phyloP scores from a whole-genome alignment of 2,329 filamentous ascomycete species.

The Fusarium poae region DNA sequence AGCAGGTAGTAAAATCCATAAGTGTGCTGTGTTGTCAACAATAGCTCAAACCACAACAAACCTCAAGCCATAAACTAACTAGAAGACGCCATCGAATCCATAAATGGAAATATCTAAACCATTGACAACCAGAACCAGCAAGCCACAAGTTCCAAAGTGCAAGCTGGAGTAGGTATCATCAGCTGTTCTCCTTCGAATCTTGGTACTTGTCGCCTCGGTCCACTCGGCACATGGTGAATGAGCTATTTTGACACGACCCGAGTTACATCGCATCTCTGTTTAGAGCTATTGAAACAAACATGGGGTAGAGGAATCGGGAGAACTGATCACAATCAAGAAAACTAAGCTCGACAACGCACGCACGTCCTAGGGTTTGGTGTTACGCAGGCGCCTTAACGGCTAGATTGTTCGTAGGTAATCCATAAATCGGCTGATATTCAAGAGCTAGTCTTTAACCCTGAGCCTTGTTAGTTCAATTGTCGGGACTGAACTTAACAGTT shows the following conservation, averaged over 20 bases:
- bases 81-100: slow-evolving; percentile 34
- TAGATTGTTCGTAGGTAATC: slow-evolving; percentile 21
- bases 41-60: slow-evolving; percentile 24
- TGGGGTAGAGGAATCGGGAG: slow-evolving; percentile 3
- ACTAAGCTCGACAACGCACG: slow-evolving; percentile 31
- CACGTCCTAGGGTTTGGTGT: slow-evolving; percentile 24
- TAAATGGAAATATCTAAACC: slow-evolving; percentile 4
- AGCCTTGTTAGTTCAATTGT: slow-evolving; percentile 26
- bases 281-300: slow-evolving; percentile 33
- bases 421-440: slow-evolving; percentile 19
- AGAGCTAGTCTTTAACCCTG: slow-evolving; percentile 31
- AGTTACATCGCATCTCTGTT: slow-evolving; percentile 33
- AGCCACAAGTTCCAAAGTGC: slow-evolving; percentile 7
- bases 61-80: slow-evolving; percentile 25
- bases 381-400: slow-evolving; percentile 37
- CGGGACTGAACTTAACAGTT: slow-evolving; percentile 1
- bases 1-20: slow-evolving; percentile 9
- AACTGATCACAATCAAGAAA: slow-evolving; percentile 23
- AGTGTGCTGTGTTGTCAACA: slow-evolving; percentile 26
- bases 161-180: background rate
- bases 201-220: slow-evolving; percentile 23
- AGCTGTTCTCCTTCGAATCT: slow-evolving; percentile 6
- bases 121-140: slow-evolving; percentile 26
- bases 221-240: slow-evolving; percentile 9
- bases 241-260: slow-evolving; percentile 22